These are phyloP conservation scores for Vararia minispora DNA, from an alignment of 768 basidiomycete species.

Conservation along the genomic window DNA sequence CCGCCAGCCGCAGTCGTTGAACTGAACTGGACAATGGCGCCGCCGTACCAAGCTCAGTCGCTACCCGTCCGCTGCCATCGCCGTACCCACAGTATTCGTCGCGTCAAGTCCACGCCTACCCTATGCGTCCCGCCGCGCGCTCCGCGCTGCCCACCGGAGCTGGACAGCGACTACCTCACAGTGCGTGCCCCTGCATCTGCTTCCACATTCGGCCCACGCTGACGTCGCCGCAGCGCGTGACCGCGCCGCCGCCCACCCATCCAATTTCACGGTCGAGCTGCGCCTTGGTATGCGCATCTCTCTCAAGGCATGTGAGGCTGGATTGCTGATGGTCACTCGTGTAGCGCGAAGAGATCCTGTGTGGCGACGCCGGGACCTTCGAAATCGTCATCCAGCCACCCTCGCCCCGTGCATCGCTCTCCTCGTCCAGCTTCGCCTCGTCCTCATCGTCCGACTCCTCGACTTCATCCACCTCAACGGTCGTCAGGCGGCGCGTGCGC, in stretches of 20 bases:
- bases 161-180: constrained; percentile 11
- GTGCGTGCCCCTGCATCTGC: neutral
- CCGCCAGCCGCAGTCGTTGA: no score
- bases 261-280: constrained; percentile 12
- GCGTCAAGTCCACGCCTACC: constrained; percentile 6
- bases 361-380: constrained; percentile 9
- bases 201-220: neutral
- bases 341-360: constrained; percentile 13
- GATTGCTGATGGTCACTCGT: neutral
- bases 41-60: neutral
- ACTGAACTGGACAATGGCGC: no score
- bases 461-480: constrained; percentile 1
- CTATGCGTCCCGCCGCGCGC: constrained; percentile 7
- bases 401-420: no score
- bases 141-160: constrained; percentile 12
- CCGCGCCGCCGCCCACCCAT: constrained; percentile 7
- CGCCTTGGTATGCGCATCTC: constrained; percentile 7
- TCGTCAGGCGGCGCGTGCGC: neutral
- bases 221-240: constrained; percentile 6
- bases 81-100: neutral
- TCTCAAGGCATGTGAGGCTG: neutral
- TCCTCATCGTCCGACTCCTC: constrained; percentile 5
- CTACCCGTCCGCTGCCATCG: neutral
- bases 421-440: no score
- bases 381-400: constrained; percentile 13